Evolutionary conservation across 192 early-diverging fungal species (phyloP).

Genomic region (Phycomyces nitens): DNA sequence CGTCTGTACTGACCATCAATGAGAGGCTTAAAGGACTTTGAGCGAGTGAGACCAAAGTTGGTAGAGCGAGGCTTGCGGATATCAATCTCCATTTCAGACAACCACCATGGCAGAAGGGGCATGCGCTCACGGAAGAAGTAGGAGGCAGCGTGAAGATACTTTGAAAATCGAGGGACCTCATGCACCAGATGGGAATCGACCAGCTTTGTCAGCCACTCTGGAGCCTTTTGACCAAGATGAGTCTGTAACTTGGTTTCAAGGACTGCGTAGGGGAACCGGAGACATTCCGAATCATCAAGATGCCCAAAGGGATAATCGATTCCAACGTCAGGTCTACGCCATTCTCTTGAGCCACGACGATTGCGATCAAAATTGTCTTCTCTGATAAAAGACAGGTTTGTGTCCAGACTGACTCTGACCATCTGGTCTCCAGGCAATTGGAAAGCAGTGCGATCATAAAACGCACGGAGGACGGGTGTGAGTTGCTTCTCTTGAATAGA

Average conservation of each 20-base stretch:
- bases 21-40: slow-evolving; percentile 33
- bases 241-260: slow-evolving; percentile 33
- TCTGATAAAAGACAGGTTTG: slow-evolving; percentile 90
- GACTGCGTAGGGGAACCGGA: slow-evolving; percentile 36
- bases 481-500: slow-evolving; percentile 28
- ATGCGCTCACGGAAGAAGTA: slow-evolving; percentile 43
- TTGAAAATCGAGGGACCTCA: slow-evolving; percentile 47
- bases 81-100: slow-evolving; percentile 51
- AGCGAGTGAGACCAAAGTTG: slow-evolving; percentile 32
- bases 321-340: slow-evolving; percentile 36
- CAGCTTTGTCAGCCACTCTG: slow-evolving; percentile 24
- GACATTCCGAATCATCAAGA: slow-evolving; percentile 21
- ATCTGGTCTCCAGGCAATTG: slow-evolving; percentile 59
- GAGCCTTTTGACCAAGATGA: slow-evolving; percentile 37
- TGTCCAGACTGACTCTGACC: slow-evolving; percentile 92
- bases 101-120: slow-evolving; percentile 48
- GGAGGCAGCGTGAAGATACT: slow-evolving; percentile 45
- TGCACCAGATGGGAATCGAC: slow-evolving; percentile 43
- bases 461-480: slow-evolving; percentile 19
- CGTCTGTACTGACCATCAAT: slow-evolving; percentile 32
- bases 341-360: slow-evolving; percentile 59
- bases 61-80: slow-evolving; percentile 43
- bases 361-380: slow-evolving; percentile 75
- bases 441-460: slow-evolving; percentile 36
- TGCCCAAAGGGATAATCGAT: slow-evolving; percentile 40